These are phyloP conservation scores for Solanum lycopersicoides DNA, from an alignment of 257 asterid genomes.

Conservation along the genomic window DNA sequence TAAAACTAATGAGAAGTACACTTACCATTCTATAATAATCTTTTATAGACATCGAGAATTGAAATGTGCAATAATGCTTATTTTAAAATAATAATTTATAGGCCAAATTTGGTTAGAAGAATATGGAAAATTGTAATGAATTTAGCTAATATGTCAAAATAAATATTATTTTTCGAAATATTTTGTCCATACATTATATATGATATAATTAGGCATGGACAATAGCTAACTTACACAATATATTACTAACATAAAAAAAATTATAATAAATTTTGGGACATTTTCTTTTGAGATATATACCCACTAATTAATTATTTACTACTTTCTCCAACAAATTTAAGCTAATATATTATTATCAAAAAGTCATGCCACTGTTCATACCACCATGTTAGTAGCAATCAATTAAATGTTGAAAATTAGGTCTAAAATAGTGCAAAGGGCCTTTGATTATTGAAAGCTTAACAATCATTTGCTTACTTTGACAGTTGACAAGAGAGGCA, in stretches of 20 bases:
- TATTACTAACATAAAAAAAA: too few relatives aligned
- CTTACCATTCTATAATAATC: too few relatives aligned
- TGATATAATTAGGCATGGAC: too few relatives aligned
- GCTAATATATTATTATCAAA: background rate
- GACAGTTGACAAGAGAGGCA: background rate
- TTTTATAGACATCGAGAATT: background rate
- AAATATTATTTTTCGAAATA: background rate
- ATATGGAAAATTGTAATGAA: background rate
- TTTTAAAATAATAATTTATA: background rate
- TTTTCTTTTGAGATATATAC: background rate
- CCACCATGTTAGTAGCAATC: background rate
- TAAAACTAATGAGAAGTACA: background rate
- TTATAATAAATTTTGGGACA: background rate
- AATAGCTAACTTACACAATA: too few relatives aligned
- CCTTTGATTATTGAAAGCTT: background rate
- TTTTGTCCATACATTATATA: background rate
- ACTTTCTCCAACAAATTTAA: background rate
- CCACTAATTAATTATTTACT: background rate
- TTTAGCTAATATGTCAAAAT: background rate
- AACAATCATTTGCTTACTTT: background rate
- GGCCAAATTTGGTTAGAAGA: background rate
- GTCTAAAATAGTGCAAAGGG: background rate
- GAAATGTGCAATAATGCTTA: background rate
- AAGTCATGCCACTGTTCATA: background rate
- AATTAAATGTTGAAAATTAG: background rate